Evolutionary conservation across 1,139 yeast species (phyloP).

Genomic region (Ashbya aceris): DNA sequence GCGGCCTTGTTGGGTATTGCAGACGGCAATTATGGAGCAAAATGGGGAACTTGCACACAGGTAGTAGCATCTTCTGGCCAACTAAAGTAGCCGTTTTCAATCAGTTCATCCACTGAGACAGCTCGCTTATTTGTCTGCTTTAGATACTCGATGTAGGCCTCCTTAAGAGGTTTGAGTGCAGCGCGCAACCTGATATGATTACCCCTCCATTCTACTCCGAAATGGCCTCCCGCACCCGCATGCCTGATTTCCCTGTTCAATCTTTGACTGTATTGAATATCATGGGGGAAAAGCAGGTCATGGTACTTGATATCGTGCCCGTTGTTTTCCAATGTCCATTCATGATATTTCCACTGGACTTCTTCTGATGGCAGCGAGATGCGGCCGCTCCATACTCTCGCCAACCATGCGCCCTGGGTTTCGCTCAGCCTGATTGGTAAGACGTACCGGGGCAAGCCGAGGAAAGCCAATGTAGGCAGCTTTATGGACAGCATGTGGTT

Average conservation of each 20-base stretch:
- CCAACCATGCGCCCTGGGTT: slow-evolving; percentile 45
- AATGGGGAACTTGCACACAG: slow-evolving; percentile 12
- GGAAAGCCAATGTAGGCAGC: slow-evolving; percentile 46
- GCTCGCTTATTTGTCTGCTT: slow-evolving; percentile 31
- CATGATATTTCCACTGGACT: slow-evolving; percentile 36
- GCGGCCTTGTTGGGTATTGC: no score
- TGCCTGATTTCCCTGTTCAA: slow-evolving; percentile 34
- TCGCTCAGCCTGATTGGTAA: slow-evolving; percentile 50
- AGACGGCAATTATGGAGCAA: slow-evolving; percentile 9
- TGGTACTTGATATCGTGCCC: slow-evolving; percentile 40
- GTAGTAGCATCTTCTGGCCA: slow-evolving; percentile 15
- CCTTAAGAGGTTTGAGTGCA: slow-evolving; percentile 32
- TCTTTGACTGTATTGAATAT: slow-evolving; percentile 37
- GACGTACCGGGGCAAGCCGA: slow-evolving; percentile 43
- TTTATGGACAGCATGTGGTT: slow-evolving; percentile 41
- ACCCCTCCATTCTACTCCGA: slow-evolving; percentile 35
- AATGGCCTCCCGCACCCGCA: slow-evolving; percentile 31
- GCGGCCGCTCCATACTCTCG: slow-evolving; percentile 45
- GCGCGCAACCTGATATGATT: slow-evolving; percentile 32
- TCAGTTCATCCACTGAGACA: slow-evolving; percentile 29
- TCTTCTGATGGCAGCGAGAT: slow-evolving; percentile 38
- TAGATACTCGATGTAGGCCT: slow-evolving; percentile 32
- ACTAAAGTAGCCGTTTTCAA: slow-evolving; percentile 21
- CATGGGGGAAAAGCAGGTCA: slow-evolving; percentile 39
- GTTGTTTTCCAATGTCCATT: slow-evolving; percentile 26